Percentiles rank a stretch among this genome's conserved stretches.
Evolutionary conservation across 2,329 filamentous ascomycete genomes (phyloP).

Genomic region (Sporothrix brasiliensis): DNA sequence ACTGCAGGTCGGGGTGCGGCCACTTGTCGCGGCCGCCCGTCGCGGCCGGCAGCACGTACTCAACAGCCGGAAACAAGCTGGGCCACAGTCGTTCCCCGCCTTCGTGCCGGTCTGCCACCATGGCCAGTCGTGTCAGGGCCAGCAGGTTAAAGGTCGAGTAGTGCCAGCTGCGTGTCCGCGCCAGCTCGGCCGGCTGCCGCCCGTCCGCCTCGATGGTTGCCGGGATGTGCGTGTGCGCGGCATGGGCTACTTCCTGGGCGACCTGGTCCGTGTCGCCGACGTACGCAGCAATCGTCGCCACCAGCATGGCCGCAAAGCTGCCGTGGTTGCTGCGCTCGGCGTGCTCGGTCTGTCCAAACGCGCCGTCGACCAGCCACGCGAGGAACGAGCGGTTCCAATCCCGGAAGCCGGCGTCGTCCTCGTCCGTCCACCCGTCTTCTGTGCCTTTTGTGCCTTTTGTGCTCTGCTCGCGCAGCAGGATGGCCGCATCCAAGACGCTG

Average conservation of each 20-base stretch:
- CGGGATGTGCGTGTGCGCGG: conserved; percentile 32
- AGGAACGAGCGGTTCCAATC: conserved; percentile 38
- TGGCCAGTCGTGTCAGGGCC: conserved; percentile 35
- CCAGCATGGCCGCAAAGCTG: conserved; percentile 39
- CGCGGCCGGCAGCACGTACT: conserved; percentile 39
- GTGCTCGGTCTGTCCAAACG: conserved; percentile 36
- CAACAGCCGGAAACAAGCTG: conserved; percentile 35
- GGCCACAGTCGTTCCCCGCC: conserved; percentile 3
- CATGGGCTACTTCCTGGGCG: conserved; percentile 16
- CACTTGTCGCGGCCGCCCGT: conserved; percentile 35
- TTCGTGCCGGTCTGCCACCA: conserved; percentile 32
- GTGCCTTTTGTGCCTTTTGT: no score
- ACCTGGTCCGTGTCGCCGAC: conserved; percentile 36
- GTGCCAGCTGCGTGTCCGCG: conserved; percentile 40
- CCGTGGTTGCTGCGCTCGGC: conserved; percentile 40
- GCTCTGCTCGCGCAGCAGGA: conserved; percentile 25
- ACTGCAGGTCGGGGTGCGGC: conserved; percentile 37
- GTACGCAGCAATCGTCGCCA: conserved; percentile 38
- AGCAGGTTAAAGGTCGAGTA: conserved; percentile 40
- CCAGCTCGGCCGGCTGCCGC: conserved; percentile 39
- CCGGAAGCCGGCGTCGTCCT: conserved; percentile 35
- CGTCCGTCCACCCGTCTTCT: conserved; percentile 35
- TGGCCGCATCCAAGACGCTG: conserved; percentile 39
- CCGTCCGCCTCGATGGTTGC: conserved; percentile 38
- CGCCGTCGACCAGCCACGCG: conserved; percentile 38